Evolutionary conservation across 139 green algal species (phyloP).

Genomic region (Picochlorum sp.): DNA sequence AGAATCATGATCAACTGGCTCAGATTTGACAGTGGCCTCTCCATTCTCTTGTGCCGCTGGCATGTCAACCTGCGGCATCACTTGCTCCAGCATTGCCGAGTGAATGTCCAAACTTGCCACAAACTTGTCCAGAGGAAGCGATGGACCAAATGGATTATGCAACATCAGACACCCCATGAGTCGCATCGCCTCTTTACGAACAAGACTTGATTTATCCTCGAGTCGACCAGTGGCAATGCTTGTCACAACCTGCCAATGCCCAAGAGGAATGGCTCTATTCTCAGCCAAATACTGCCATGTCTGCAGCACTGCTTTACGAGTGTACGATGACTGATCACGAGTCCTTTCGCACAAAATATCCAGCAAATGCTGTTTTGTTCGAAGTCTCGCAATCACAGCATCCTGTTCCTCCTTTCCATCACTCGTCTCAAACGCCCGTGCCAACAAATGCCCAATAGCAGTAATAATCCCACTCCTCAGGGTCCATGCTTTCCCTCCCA

Average conservation of each 20-base stretch:
- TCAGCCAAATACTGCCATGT: constrained; percentile 69
- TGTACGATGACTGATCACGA: constrained; percentile 56
- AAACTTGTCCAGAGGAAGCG: constrained; percentile 34
- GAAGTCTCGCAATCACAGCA: constrained; percentile 34
- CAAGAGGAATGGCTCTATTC: constrained; percentile 33
- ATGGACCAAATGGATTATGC: constrained; percentile 66
- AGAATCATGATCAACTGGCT: constrained; percentile 10
- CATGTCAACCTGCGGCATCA: neutral
- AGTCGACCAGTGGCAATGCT: constrained; percentile 62
- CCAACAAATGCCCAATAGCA: constrained; percentile 45
- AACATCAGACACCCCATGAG: constrained; percentile 59
- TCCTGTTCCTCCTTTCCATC: constrained; percentile 14
- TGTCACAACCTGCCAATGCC: constrained; percentile 59
- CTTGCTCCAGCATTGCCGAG: constrained; percentile 27
- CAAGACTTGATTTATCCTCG: constrained; percentile 67
- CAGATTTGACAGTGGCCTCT: neutral
- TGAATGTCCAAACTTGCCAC: constrained; percentile 27
- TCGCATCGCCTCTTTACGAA: constrained; percentile 65
- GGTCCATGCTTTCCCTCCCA: constrained; percentile 61
- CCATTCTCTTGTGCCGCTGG: constrained; percentile 3
- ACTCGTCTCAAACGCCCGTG: constrained; percentile 24
- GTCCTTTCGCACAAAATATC: constrained; percentile 57
- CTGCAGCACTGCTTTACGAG: constrained; percentile 46
- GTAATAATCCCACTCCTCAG: constrained; percentile 60
- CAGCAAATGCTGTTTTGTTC: constrained; percentile 68